A percentile compares a stretch with the other conserved stretches of the same genome.
These are phyloP conservation scores for Boletus reticuloceps DNA, from an alignment of 768 basidiomycete species.

Conservation along the genomic window DNA sequence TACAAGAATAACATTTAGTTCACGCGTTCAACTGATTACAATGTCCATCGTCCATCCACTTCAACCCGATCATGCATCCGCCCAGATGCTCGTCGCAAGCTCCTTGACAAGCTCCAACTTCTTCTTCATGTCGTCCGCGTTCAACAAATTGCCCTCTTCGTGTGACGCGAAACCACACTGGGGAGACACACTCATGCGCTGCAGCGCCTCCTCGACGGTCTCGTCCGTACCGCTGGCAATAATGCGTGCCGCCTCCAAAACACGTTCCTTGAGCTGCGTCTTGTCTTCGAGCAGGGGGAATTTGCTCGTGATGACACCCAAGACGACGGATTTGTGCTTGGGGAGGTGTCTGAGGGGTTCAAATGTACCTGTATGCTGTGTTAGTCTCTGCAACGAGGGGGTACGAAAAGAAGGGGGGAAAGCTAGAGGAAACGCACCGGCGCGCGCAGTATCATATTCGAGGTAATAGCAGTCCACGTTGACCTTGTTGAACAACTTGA, in stretches of 20 bases:
- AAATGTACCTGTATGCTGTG: constrained; percentile 22
- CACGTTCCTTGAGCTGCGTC: constrained; percentile 36
- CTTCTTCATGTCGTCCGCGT: constrained; percentile 33
- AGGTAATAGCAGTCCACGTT: constrained; percentile 46
- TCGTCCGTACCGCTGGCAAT: constrained; percentile 39
- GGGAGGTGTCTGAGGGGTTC: constrained; percentile 33
- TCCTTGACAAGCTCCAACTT: constrained; percentile 32
- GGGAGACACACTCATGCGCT: constrained; percentile 43
- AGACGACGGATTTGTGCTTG: constrained; percentile 38
- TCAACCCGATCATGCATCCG: constrained; percentile 12
- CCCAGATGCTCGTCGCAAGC: constrained; percentile 38
- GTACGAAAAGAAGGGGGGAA: too few species aligned
- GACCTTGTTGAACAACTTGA: constrained; percentile 43
- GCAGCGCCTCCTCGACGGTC: constrained; percentile 37
- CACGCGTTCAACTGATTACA: too few species aligned
- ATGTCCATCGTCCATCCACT: too few species aligned
- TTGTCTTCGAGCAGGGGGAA: constrained; percentile 43
- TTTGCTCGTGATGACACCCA: constrained; percentile 46
- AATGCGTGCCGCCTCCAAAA: constrained; percentile 42
- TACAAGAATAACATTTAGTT: background rate
- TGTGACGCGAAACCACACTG: constrained; percentile 53
- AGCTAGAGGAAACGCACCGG: constrained; percentile 28
- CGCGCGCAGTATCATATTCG: constrained; percentile 47
- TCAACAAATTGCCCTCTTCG: constrained; percentile 42
- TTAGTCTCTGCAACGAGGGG: too few species aligned